Percentiles rank a stretch among this genome's conserved stretches.
These are phyloP conservation scores for Besnoitia besnoiti DNA, from an alignment of 169 alveolate species.

Conservation along the genomic window DNA sequence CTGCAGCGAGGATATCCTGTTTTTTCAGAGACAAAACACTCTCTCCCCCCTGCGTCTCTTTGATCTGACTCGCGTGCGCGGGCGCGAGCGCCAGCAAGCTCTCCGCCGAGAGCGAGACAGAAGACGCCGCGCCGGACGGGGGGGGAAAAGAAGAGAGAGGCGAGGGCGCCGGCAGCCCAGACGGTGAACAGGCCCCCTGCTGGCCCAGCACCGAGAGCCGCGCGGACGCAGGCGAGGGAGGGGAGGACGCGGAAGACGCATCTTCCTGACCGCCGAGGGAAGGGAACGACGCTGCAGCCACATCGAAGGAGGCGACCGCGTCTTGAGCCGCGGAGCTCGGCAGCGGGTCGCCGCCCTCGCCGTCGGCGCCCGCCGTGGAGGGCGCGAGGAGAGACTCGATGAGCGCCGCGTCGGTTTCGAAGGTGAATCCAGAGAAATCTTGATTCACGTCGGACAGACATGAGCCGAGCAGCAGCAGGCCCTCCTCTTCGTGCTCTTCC, in stretches of 20 bases:
- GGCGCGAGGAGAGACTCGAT: slow-evolving; percentile 8
- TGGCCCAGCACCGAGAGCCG: neutral
- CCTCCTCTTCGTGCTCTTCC: neutral
- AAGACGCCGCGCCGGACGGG: neutral
- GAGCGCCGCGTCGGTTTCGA: slow-evolving; percentile 33
- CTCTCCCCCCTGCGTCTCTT: neutral
- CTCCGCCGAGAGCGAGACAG: neutral
- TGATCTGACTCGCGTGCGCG: neutral
- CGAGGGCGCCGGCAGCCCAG: neutral
- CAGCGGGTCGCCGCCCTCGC: neutral
- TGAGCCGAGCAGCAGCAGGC: neutral
- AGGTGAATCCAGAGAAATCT: neutral
- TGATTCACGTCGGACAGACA: neutral
- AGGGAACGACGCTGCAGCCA: neutral
- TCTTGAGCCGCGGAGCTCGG: too few relatives aligned
- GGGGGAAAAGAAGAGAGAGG: neutral
- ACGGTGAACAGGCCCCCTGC: neutral
- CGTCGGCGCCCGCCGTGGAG: neutral
- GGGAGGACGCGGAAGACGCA: neutral
- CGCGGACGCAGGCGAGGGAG: neutral
- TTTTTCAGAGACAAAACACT: neutral
- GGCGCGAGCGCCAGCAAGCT: neutral
- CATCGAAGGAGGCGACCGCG: neutral
- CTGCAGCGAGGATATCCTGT: neutral
- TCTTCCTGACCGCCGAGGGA: neutral